Base-by-base conservation (phyloP, 805 yeast species). In the Yueomyces sinensis region DNA sequence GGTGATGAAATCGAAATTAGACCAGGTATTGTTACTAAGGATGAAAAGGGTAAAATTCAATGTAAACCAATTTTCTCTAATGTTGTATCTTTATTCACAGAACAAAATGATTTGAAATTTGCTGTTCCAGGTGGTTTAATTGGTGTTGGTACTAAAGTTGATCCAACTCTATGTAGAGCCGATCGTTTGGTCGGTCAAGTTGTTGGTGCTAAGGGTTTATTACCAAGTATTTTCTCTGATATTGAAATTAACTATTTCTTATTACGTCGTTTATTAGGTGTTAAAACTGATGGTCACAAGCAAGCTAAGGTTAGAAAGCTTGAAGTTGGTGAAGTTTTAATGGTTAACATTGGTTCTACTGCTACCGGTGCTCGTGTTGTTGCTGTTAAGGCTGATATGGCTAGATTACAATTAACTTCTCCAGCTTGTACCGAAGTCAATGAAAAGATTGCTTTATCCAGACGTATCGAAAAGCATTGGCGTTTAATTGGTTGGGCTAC, bases 401-500 rank as follows among this genome's bases (percentile, higher is more conserved):
- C 98, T 31, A 83, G 95, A 72, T 72, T 91, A 55, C 86, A 84
- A 57, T 73, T 91, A 58, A 89, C 97, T 32, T 78, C 95, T 32
- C 98, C 99, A 37, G 98, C 97, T 32, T 91, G 99, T 76, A 89
- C 99, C 27, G 96, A 89, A 68, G 72, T 89, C 34, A 83, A 93
- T 48, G 99, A 91, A 68, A 89, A 91, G 79, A 89, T 91, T 61
- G 99, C 99, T 28, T 69, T 91, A 56, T 86, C 96, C 31, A 82
- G 99, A 73, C 87, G 98, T 74, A 91, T 91, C 52, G 99, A 91
- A 60, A 89, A 89, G 75, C 99, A 91, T 63, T 91, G 96, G 95
- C 91, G 99, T 73, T 72, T 91, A 60, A 91, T 91, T 66, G 99
- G 99, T 52, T 91, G 99, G 99, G 99, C 98, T 50, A 86, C 95